phyloP scores from a whole-genome alignment of 257 asterid genomes.

The Mitragyna speciosa region DNA sequence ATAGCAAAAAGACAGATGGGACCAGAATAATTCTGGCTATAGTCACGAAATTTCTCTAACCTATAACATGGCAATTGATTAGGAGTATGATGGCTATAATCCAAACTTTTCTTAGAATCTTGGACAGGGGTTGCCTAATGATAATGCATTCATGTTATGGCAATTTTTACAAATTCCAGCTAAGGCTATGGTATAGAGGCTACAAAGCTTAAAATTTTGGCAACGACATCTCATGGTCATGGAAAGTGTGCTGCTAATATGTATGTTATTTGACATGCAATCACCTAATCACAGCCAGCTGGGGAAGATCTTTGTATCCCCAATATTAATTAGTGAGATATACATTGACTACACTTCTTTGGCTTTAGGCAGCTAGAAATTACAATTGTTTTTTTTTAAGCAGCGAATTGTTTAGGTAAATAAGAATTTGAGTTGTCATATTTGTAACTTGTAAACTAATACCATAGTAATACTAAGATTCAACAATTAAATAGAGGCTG shows the following conservation, averaged over 20 bases:
- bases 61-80: constrained; percentile 14
- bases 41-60: constrained; percentile 5
- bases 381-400: background rate
- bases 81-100: constrained; percentile 20
- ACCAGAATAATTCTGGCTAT: constrained; percentile 31
- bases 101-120: constrained; percentile 4
- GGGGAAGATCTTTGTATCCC: background rate
- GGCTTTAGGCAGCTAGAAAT: background rate
- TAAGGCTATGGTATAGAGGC: background rate
- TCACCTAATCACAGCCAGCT: background rate
- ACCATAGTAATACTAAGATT: background rate
- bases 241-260: background rate
- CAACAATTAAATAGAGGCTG: background rate
- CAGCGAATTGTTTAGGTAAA: background rate
- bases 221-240: constrained; percentile 4
- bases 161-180: constrained; percentile 12
- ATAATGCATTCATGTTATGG: background rate
- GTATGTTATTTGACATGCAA: background rate
- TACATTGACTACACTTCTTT: background rate
- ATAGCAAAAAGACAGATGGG: constrained; percentile 18
- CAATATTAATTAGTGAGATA: constrained; percentile 1
- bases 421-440: background rate
- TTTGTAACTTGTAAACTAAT: background rate
- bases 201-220: background rate
- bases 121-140: background rate